Evolutionary conservation across 106 monocot genomes (phyloP).

Genomic region (Dendrobium huoshanense): DNA sequence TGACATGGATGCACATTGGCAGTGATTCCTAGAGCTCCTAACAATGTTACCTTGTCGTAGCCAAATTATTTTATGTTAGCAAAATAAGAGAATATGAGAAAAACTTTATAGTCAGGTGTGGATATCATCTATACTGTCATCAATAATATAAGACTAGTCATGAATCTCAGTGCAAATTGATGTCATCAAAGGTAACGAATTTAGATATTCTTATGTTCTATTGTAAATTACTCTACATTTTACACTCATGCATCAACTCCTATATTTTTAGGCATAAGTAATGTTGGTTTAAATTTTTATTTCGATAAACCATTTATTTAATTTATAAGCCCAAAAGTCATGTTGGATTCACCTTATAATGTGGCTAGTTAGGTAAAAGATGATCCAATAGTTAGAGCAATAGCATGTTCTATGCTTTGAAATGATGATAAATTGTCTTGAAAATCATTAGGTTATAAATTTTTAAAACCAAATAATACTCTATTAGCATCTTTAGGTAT

Average conservation of each 20-base stretch:
- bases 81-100: neutral
- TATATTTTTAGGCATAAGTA: neutral
- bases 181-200: neutral
- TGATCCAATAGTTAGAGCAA: neutral
- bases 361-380: neutral
- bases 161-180: neutral
- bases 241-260: neutral
- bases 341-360: neutral
- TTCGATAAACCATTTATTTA: too few relatives aligned
- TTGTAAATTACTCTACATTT: neutral
- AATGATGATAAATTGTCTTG: neutral
- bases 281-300: too few relatives aligned
- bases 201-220: neutral
- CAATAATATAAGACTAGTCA: neutral
- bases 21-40: neutral
- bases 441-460: neutral
- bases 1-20: neutral
- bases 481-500: neutral
- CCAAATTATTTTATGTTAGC: neutral
- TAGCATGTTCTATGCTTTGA: neutral
- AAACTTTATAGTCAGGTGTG: neutral
- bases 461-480: neutral
- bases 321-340: neutral
- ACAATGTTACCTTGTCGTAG: neutral
- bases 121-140: neutral